A percentile compares a stretch with the other conserved stretches of the same genome.
Evolutionary conservation across 495 filamentous ascomycete genomes (phyloP).

Genomic region (Hypoxylon trugodes): DNA sequence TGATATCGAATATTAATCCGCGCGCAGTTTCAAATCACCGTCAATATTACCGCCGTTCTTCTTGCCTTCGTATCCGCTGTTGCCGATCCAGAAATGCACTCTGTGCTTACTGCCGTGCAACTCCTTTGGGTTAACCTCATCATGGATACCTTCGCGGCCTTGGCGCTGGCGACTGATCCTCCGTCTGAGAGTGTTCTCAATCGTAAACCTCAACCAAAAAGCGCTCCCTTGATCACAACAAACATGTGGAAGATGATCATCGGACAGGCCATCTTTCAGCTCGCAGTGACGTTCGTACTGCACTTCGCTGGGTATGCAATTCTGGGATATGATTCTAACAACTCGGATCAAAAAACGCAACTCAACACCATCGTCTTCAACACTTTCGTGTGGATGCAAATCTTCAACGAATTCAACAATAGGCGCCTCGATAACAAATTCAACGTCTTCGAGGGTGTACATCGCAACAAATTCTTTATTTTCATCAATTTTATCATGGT

Average conservation of each 20-base stretch:
- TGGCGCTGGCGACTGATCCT: conserved; percentile 88
- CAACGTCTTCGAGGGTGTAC: conserved; percentile 89
- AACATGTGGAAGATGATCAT: conserved; percentile 97
- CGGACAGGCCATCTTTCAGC: conserved; percentile 83
- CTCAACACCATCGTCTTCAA: conserved; percentile 84
- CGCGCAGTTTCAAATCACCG: conserved; percentile 87
- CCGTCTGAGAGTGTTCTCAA: conserved; percentile 74
- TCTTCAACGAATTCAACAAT: conserved; percentile 86
- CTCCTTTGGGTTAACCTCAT: conserved; percentile 93
- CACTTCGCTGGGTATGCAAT: conserved; percentile 76
- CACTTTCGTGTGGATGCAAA: conserved; percentile 94
- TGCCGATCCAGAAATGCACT: conserved; percentile 66
- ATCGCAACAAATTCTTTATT: conserved; percentile 82
- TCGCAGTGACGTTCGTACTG: conserved; percentile 79
- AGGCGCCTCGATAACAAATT: conserved; percentile 80
- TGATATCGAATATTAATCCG: conserved; percentile 22
- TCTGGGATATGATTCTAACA: conserved; percentile 60
- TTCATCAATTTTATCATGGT: conserved; percentile 84
- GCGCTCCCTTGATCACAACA: conserved; percentile 75
- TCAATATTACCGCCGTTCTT: conserved; percentile 89
- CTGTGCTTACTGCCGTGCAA: conserved; percentile 85
- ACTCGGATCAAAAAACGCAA: conserved; percentile 44
- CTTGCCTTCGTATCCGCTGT: conserved; percentile 86
- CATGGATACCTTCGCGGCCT: conserved; percentile 95
- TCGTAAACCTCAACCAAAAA: conserved; percentile 79